Conservation (phyloP, 305 asterid species). For the Rubia peregrina region DNA sequence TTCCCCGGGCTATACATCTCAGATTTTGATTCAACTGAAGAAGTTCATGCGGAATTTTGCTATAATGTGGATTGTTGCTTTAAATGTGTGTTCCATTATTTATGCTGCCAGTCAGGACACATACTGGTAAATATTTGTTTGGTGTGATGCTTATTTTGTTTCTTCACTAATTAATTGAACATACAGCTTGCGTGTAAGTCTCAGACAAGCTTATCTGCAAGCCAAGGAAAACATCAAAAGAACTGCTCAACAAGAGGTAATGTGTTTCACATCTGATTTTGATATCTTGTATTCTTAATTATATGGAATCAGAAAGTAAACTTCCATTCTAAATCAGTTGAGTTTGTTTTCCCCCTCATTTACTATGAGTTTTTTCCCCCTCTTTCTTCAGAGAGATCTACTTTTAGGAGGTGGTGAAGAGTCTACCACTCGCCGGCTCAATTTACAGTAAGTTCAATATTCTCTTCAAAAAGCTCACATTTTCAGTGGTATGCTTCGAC, state of each 20-base stretch:
- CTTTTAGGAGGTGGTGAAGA: slow-evolving; percentile 97
- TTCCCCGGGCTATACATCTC: neutral
- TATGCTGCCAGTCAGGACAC: neutral
- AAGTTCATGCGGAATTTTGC: neutral
- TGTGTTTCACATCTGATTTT: neutral
- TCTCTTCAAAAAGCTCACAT: neutral
- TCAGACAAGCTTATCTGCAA: slow-evolving; percentile 83
- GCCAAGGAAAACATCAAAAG: slow-evolving; percentile 81
- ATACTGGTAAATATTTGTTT: neutral
- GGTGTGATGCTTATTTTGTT: neutral
- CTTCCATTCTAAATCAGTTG: neutral
- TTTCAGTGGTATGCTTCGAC: neutral
- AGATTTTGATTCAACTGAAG: neutral
- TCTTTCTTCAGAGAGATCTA: slow-evolving; percentile 69
- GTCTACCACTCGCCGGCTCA: slow-evolving; percentile 83
- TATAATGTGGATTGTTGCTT: neutral
- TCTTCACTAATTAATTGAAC: neutral
- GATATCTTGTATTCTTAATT: neutral
- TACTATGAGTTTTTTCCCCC: slow-evolving; percentile 7
- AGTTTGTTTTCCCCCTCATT: neutral
- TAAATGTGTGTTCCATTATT: neutral
- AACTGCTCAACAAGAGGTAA: slow-evolving; percentile 86
- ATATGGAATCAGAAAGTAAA: neutral
- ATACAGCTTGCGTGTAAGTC: slow-evolving; percentile 52
- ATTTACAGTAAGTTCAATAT: slow-evolving; percentile 59